Evolutionary conservation across 257 asterid species (phyloP).

Genomic region (Gentiana straminea): DNA sequence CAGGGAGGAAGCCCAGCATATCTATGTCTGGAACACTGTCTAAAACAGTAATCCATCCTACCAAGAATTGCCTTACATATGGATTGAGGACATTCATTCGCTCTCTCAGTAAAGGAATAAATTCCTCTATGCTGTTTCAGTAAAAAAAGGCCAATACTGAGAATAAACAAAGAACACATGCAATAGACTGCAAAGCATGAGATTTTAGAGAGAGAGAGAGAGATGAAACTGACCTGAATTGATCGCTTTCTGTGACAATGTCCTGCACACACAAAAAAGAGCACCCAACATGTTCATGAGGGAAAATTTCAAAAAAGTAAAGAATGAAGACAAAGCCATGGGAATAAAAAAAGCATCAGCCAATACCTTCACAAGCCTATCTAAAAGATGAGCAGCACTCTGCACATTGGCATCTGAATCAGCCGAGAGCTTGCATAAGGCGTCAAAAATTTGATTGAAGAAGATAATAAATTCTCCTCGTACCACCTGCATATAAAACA

Average conservation of each 20-base stretch:
- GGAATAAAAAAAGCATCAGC: conserved; percentile 2
- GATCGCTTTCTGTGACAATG: conserved; percentile 98
- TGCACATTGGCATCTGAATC: conserved; percentile 97
- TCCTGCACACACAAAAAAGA: conserved; percentile 46
- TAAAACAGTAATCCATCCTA: conserved; percentile 98
- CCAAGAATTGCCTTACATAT: conserved; percentile 95
- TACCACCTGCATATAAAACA: conserved; percentile 61
- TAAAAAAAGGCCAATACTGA: neutral
- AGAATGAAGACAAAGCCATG: neutral
- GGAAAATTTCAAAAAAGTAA: neutral
- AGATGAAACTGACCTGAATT: conserved; percentile 62
- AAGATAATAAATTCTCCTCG: conserved; percentile 96
- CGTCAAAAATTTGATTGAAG: conserved; percentile 96
- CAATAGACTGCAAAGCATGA: too few relatives aligned
- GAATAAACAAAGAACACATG: neutral
- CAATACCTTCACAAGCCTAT: conserved; percentile 89
- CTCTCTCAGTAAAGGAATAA: conserved; percentile 91
- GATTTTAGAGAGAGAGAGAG: conserved; percentile 6
- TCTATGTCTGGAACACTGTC: conserved; percentile 99
- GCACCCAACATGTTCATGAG: neutral
- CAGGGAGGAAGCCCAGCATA: conserved; percentile 99
- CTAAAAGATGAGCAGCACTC: conserved; percentile 99
- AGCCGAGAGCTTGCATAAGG: conserved; percentile 95
- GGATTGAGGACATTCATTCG: conserved; percentile 97
- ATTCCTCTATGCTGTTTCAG: conserved; percentile 84